These are phyloP conservation scores for Pythium monospermum DNA, from an alignment of 352 stramenopile genomes.

Conservation along the genomic window DNA sequence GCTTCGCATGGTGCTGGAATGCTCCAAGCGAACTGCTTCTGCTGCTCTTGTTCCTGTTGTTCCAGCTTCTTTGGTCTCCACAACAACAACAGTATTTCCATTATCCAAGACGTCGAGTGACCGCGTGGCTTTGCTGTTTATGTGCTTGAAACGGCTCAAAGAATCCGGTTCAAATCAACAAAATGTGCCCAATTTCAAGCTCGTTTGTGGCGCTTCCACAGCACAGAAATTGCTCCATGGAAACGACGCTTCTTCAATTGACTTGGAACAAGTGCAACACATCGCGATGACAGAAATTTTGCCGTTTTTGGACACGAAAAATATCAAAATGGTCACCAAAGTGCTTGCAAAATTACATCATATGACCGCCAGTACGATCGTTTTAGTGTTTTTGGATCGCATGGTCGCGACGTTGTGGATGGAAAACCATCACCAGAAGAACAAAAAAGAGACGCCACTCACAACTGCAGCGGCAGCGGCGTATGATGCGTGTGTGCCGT, in stretches of 20 bases:
- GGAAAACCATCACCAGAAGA: constrained; percentile 25
- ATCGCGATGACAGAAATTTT: constrained; percentile 38
- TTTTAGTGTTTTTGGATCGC: constrained; percentile 63
- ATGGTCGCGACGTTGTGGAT: constrained; percentile 40
- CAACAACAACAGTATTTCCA: too few relatives aligned
- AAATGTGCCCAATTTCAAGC: constrained; percentile 44
- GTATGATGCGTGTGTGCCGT: constrained; percentile 66
- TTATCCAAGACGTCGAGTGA: constrained; percentile 46
- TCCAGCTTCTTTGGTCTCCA: too few relatives aligned
- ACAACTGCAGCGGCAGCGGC: constrained; percentile 55
- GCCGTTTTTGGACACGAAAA: constrained; percentile 49
- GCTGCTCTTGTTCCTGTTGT: background rate
- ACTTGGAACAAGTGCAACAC: constrained; percentile 4
- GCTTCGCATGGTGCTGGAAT: constrained; percentile 69
- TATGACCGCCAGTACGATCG: constrained; percentile 51
- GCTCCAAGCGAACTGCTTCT: constrained; percentile 42
- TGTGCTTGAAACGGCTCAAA: constrained; percentile 76
- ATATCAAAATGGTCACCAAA: constrained; percentile 70
- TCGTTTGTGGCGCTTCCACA: constrained; percentile 35
- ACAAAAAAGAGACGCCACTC: constrained; percentile 23
- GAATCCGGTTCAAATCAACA: constrained; percentile 25
- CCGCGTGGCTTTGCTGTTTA: constrained; percentile 62
- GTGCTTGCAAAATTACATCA: constrained; percentile 64
- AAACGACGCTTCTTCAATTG: background rate
- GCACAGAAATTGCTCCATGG: constrained; percentile 32